A percentile compares a stretch with the other conserved stretches of the same genome.
Conservation (phyloP, 768 basidiomycete genomes). For the Suillus variegatus region DNA sequence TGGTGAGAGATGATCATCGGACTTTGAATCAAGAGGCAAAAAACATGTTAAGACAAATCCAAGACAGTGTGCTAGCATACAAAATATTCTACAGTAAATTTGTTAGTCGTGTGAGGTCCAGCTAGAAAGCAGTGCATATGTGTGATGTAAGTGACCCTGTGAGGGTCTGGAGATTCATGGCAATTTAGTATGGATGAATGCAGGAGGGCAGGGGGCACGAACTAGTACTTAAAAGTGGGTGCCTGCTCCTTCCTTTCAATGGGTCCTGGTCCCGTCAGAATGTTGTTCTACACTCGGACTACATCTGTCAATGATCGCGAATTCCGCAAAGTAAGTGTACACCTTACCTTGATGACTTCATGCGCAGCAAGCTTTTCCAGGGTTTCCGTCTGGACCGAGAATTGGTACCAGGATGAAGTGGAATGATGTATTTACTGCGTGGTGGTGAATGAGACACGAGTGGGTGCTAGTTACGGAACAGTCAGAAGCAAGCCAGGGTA, state of each 20-base stretch:
- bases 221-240: neutral
- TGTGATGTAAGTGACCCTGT: neutral
- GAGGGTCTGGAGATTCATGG: neutral
- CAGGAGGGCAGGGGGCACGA: neutral
- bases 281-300: neutral
- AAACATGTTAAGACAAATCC: neutral
- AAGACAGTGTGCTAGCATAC: neutral
- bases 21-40: neutral
- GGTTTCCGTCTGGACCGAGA: neutral
- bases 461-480: neutral
- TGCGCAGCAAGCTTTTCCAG: neutral
- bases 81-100: neutral
- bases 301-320: neutral
- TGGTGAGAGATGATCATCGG: neutral
- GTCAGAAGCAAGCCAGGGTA: neutral
- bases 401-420: neutral
- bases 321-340: neutral
- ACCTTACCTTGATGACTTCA: slow-evolving; percentile 2
- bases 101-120: neutral
- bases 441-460: slow-evolving; percentile 2
- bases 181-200: neutral
- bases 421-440: neutral
- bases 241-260: neutral
- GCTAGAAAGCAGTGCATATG: neutral
- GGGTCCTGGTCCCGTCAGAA: neutral